Percentiles rank a stretch among this genome's conserved stretches.
These are phyloP conservation scores for Drosera spatulata DNA, from an alignment of 179 eudicot species.

Conservation along the genomic window DNA sequence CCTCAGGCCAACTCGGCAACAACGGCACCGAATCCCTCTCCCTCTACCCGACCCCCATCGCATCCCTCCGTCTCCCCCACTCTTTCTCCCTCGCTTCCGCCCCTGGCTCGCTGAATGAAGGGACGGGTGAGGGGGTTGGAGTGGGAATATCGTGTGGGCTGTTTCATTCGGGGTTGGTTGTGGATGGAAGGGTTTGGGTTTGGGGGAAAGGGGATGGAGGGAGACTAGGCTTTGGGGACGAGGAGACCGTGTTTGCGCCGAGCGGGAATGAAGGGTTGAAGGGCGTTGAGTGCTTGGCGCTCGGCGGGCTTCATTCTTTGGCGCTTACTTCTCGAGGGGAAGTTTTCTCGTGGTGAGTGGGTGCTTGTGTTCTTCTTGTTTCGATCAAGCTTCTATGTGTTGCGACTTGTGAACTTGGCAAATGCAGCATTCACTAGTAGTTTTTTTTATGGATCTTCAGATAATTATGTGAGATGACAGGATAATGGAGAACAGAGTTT, in stretches of 20 bases:
- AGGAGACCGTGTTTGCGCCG: constrained; percentile 46
- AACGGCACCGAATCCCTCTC: constrained; percentile 34
- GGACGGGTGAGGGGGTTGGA: constrained; percentile 5
- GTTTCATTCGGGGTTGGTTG: constrained; percentile 63
- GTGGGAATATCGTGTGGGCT: constrained; percentile 72
- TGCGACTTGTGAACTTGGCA: no score
- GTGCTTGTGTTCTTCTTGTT: background rate
- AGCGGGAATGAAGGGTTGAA: constrained; percentile 35
- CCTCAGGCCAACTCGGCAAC: constrained; percentile 85
- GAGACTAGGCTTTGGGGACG: constrained; percentile 70
- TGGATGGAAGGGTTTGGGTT: constrained; percentile 61
- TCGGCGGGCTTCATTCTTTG: constrained; percentile 90
- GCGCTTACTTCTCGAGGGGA: constrained; percentile 55
- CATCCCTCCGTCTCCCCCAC: constrained; percentile 34
- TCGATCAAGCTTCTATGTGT: background rate
- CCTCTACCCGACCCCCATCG: constrained; percentile 50
- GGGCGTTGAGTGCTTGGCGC: constrained; percentile 39
- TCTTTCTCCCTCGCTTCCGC: constrained; percentile 22
- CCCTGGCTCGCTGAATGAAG: constrained; percentile 18
- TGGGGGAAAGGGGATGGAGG: constrained; percentile 99
- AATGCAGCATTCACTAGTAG: no score
- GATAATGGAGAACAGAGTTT: no score
- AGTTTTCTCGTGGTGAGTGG: constrained; percentile 75
- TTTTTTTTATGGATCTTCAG: no score
- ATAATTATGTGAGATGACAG: no score